Conservation (phyloP, 208 protist genomes). For the Angomonas deanei region DNA sequence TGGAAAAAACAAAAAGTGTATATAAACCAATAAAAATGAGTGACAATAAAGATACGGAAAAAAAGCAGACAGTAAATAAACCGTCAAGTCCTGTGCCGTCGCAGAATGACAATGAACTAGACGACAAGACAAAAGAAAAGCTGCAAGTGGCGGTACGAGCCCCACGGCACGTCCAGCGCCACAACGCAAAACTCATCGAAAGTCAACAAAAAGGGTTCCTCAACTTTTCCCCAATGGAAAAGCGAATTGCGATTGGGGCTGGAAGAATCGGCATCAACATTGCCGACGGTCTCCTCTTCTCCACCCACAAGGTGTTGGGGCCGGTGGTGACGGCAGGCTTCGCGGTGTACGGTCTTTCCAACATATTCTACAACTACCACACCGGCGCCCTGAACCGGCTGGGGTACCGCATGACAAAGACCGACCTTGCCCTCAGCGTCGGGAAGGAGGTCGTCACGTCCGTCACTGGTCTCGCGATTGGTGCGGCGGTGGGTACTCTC, state of each 20-base stretch:
- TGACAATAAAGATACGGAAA: not conserved
- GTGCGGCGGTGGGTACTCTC: slow-evolving; percentile 47
- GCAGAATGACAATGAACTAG: not conserved
- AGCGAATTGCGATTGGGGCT: slow-evolving; percentile 34
- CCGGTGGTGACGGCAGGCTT: slow-evolving; percentile 50
- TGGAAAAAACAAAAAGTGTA: not conserved
- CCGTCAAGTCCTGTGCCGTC: not conserved
- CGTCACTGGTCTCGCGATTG: slow-evolving; percentile 48
- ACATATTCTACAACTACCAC: slow-evolving; percentile 41
- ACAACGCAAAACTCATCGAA: slow-evolving; percentile 2
- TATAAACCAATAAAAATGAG: not conserved
- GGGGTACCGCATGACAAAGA: slow-evolving; percentile 41
- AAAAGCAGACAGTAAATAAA: too few relatives aligned
- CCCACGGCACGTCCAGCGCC: slow-evolving; percentile 6
- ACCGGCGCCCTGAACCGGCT: slow-evolving; percentile 47
- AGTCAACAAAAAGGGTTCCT: slow-evolving; percentile 6
- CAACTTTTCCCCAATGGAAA: slow-evolving; percentile 24
- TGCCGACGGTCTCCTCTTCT: slow-evolving; percentile 48
- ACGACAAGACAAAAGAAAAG: not conserved
- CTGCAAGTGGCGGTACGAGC: slow-evolving; percentile 5
- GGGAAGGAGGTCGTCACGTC: slow-evolving; percentile 53
- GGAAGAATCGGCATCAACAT: slow-evolving; percentile 42
- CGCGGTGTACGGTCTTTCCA: slow-evolving; percentile 48
- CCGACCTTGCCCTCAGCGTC: slow-evolving; percentile 47
- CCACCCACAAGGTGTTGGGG: slow-evolving; percentile 34